Base-by-base conservation (phyloP, 2,329 filamentous ascomycete genomes). In the Escovopsis sp. region DNA sequence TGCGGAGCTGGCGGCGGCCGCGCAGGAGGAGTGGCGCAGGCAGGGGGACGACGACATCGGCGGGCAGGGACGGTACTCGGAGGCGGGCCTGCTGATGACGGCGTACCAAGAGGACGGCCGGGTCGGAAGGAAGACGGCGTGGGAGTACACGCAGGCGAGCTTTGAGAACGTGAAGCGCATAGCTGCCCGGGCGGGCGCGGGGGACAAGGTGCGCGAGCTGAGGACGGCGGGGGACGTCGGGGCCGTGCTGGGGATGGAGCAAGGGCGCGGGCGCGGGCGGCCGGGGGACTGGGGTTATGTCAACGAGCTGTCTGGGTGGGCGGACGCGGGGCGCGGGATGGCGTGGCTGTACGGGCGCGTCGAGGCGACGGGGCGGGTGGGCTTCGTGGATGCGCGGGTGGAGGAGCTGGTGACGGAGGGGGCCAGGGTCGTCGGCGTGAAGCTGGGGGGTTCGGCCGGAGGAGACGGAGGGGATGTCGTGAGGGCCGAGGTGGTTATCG, bases 271-370 rank as follows among this genome's bases (percentile, higher is more conserved):
- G 0, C 65, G 67, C 7, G 72, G 69, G 36, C 60, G 63, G 45
- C 70, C 69, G 28, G 84, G 77, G 12, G 70, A 69, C 48, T 77
- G 69, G 68, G 85, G 81, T 19, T 93, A 88, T 59, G 61, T 83
- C 42, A 93, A 94, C 58, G 69, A 70, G 42, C 67, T 70, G 26
- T 82, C 79, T 34, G 86, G 86, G 6, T 94, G 86, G 86, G 85
- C 82, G 3, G 73, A 94, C 56, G 85, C 85, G 0, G 80, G 79
- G 47, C 72, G 70, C 38, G 75, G 71, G 12, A 84, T 89, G 77
- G 59, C 66, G 37, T 83, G 74, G 69, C 58, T 84, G 12, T 69
- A 74, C 44, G 55, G 65, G 36, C 62, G 68, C 42, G 73, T 78
- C 23, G 66, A 69, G 33, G 67, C 63, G 8, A 70, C 73, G 7